A percentile compares a stretch with the other conserved stretches of the same genome.
Evolutionary conservation across 106 monocot species (phyloP).

Genomic region (Ottelia alismoides): DNA sequence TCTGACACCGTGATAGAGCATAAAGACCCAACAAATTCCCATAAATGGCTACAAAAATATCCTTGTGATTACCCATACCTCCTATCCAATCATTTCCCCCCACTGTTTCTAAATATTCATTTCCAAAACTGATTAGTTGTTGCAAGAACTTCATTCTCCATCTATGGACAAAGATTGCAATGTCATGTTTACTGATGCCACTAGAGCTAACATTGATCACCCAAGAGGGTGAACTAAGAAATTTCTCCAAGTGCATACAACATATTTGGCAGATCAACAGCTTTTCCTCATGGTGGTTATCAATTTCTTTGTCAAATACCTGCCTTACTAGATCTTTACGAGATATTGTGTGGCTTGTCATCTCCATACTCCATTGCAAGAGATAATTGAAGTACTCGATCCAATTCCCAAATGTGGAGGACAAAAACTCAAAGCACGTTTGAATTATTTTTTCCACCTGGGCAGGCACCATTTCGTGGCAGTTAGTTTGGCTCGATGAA

Average conservation of each 20-base stretch:
- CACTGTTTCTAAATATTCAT: slow-evolving; percentile 23
- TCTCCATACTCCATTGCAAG: slow-evolving; percentile 28
- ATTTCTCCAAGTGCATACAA: slow-evolving; percentile 63
- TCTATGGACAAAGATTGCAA: slow-evolving; percentile 19
- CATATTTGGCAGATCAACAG: slow-evolving; percentile 89
- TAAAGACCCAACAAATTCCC: slow-evolving; percentile 64
- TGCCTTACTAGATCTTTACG: slow-evolving; percentile 57
- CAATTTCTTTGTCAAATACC: slow-evolving; percentile 97
- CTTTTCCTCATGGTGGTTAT: slow-evolving; percentile 99
- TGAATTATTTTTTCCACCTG: slow-evolving; percentile 81
- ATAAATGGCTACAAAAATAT: slow-evolving; percentile 66
- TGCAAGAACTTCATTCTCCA: slow-evolving; percentile 47
- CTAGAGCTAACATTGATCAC: not conserved
- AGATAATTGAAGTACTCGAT: slow-evolving; percentile 50
- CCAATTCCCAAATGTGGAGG: slow-evolving; percentile 61
- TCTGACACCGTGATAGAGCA: slow-evolving; percentile 29
- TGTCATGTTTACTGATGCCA: not conserved
- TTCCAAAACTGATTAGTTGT: slow-evolving; percentile 38
- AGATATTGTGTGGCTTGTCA: slow-evolving; percentile 21
- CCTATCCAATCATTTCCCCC: slow-evolving; percentile 72
- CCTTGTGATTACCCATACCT: slow-evolving; percentile 93
- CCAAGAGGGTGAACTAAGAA: slow-evolving; percentile 16
- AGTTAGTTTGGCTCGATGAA: slow-evolving; percentile 7
- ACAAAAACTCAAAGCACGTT: slow-evolving; percentile 55
- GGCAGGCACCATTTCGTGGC: slow-evolving; percentile 20